Evolutionary conservation across 129 eudicot species (phyloP).

Genomic region (Smallanthus sonchifolius): DNA sequence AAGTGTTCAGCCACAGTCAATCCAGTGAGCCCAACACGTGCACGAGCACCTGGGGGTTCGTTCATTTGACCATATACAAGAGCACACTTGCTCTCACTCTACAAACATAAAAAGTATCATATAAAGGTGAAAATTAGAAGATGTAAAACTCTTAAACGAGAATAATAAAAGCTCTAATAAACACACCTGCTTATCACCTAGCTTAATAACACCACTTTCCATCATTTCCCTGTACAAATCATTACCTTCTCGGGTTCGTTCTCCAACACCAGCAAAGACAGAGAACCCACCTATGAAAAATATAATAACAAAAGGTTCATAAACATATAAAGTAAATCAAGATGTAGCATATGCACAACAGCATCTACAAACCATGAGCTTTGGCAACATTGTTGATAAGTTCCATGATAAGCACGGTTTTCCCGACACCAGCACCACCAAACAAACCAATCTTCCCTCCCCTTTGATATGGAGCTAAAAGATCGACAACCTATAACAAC

Average conservation of each 20-base stretch:
- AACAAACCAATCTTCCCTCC: slow-evolving; percentile 91
- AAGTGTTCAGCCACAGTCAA: slow-evolving; percentile 94
- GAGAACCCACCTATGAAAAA: slow-evolving; percentile 71
- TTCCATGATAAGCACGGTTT: slow-evolving; percentile 90
- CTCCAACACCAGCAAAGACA: slow-evolving; percentile 89
- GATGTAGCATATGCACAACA: neutral
- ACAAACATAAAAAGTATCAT: neutral
- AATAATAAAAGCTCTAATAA: neutral
- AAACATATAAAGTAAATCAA: neutral
- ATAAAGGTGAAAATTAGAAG: neutral
- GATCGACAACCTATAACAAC: slow-evolving; percentile 65
- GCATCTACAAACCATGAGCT: slow-evolving; percentile 32
- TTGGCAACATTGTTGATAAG: slow-evolving; percentile 52
- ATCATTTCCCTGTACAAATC: slow-evolving; percentile 81
- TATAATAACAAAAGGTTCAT: neutral
- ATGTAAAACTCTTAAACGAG: neutral
- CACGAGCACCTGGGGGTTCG: slow-evolving; percentile 99
- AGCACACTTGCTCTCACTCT: slow-evolving; percentile 94
- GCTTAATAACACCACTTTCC: slow-evolving; percentile 32
- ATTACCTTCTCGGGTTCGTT: slow-evolving; percentile 83
- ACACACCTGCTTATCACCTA: slow-evolving; percentile 55
- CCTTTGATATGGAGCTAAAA: slow-evolving; percentile 85
- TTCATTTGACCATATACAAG: slow-evolving; percentile 97
- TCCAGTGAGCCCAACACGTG: slow-evolving; percentile 97
- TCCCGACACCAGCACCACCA: slow-evolving; percentile 95